Evolutionary conservation across 176 grass and related monocot genomes (phyloP).

Genomic region (Oropetium thomaeum): DNA sequence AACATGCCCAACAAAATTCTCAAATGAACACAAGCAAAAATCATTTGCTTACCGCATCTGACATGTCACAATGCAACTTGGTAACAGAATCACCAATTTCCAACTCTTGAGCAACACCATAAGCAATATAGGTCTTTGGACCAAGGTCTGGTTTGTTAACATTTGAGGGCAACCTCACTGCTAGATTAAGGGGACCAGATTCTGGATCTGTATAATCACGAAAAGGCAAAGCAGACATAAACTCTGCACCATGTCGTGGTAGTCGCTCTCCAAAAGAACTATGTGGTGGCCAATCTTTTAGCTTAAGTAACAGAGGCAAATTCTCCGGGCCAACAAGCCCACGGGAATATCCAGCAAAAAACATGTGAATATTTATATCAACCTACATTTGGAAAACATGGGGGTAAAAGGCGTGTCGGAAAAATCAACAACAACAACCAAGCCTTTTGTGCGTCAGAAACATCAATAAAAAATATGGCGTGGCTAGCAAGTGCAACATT

Average conservation of each 20-base stretch:
- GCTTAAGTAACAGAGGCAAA: conserved; percentile 71
- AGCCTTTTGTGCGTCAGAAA: too few relatives aligned
- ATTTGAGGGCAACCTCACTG: conserved; percentile 35
- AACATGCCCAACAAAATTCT: neutral
- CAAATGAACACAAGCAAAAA: neutral
- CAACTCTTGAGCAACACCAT: conserved; percentile 76
- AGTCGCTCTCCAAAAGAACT: conserved; percentile 69
- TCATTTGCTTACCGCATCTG: conserved; percentile 64
- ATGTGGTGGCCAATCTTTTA: conserved; percentile 78
- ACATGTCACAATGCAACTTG: conserved; percentile 89
- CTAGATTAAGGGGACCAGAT: conserved; percentile 74
- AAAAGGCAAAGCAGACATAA: conserved; percentile 74
- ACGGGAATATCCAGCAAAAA: conserved; percentile 66
- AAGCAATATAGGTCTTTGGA: conserved; percentile 90
- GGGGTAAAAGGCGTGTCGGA: too few relatives aligned
- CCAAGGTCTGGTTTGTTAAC: conserved; percentile 69
- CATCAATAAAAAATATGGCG: neutral
- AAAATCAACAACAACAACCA: too few relatives aligned
- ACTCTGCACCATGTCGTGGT: conserved; percentile 66
- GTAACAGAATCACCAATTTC: conserved; percentile 85
- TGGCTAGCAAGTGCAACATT: too few relatives aligned
- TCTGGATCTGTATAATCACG: conserved; percentile 70
- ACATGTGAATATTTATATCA: conserved; percentile 60
- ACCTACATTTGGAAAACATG: conserved; percentile 33
- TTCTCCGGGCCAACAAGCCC: conserved; percentile 23